These are phyloP conservation scores for Leccinellum rugosiceps DNA, from an alignment of 768 basidiomycete species.

Conservation along the genomic window DNA sequence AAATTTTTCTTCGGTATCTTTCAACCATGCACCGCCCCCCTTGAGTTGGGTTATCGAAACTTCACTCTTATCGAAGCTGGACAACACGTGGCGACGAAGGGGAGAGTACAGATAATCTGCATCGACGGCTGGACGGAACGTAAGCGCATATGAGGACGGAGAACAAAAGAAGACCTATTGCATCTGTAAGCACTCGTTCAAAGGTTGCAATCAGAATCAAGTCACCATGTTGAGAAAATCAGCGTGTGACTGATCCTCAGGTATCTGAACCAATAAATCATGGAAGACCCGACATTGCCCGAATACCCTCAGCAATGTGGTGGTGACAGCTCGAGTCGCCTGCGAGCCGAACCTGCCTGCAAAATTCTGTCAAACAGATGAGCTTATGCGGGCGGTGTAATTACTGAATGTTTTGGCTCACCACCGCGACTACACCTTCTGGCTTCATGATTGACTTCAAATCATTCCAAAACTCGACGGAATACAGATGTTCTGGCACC, in stretches of 20 bases:
- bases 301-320: constrained; percentile 72
- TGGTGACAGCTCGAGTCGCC: constrained; percentile 61
- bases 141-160: constrained; percentile 46
- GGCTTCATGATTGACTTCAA: constrained; percentile 59
- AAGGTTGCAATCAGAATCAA: constrained; percentile 16
- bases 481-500: constrained; percentile 85
- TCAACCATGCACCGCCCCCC: constrained; percentile 16
- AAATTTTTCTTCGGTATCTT: constrained; percentile 39
- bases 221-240: constrained; percentile 73
- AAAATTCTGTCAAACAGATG: constrained; percentile 59
- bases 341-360: constrained; percentile 66
- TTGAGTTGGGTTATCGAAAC: constrained; percentile 44
- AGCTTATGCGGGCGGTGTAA: not conserved
- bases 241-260: constrained; percentile 44
- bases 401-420: constrained; percentile 37
- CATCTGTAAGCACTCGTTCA: constrained; percentile 5
- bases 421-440: constrained; percentile 79
- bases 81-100: constrained; percentile 60
- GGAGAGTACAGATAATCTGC: constrained; percentile 68
- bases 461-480: constrained; percentile 77
- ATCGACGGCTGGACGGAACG: constrained; percentile 53
- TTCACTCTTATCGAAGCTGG: constrained; percentile 51
- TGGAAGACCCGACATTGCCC: constrained; percentile 80
- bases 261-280: constrained; percentile 50
- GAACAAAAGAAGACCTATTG: constrained; percentile 82